These are phyloP conservation scores for Kodamaea laetipori DNA, from an alignment of 805 yeast species.

Conservation along the genomic window DNA sequence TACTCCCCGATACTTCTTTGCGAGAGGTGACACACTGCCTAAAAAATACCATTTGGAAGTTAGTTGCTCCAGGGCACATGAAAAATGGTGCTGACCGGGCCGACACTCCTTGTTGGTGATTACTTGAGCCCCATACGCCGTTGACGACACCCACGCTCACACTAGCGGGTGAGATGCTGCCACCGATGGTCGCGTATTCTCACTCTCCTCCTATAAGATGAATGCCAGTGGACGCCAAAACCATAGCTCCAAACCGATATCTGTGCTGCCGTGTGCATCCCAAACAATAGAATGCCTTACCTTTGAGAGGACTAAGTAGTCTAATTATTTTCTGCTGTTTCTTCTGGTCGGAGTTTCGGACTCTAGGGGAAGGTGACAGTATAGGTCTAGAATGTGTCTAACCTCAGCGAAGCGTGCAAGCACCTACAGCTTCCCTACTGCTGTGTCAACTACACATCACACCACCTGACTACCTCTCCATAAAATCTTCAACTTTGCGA, in stretches of 20 bases:
- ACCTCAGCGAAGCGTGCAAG: too few species aligned
- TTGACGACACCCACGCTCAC: too few species aligned
- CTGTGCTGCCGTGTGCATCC: slow-evolving; percentile 1
- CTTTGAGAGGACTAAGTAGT: not conserved
- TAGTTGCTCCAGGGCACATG: not conserved
- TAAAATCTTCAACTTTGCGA: too few species aligned
- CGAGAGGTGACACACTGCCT: slow-evolving; percentile 1
- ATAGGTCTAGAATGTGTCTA: too few species aligned
- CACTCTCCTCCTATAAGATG: not conserved
- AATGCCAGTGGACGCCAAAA: slow-evolving; percentile 1
- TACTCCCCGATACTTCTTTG: not conserved
- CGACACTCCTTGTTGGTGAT: too few species aligned
- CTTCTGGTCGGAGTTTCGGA: slow-evolving; percentile 4
- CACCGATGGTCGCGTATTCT: not conserved
- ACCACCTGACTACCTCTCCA: too few species aligned
- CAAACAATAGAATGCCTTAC: slow-evolving; percentile 6
- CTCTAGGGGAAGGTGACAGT: not conserved
- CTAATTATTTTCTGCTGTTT: not conserved
- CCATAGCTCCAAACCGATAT: slow-evolving; percentile 1
- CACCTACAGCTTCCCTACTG: too few species aligned
- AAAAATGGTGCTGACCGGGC: too few species aligned
- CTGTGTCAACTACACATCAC: too few species aligned
- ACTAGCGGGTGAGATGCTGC: too few species aligned
- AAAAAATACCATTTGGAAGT: not conserved
- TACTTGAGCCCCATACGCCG: too few species aligned